Evolutionary conservation across 768 basidiomycete species (phyloP).

Genomic region (Arthromyces matolae): DNA sequence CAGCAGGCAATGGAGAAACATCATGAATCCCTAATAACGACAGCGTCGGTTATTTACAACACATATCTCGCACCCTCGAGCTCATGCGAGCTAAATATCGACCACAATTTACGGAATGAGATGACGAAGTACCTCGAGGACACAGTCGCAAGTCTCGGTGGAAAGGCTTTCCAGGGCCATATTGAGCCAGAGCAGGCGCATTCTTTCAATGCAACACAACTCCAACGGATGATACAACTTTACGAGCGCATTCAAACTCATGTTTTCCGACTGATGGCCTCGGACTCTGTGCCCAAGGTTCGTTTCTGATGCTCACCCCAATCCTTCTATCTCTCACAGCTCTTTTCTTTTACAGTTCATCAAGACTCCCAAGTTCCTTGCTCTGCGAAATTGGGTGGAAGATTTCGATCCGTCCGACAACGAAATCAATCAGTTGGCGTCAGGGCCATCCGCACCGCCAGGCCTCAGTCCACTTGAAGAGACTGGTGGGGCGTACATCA

Average conservation of each 20-base stretch:
- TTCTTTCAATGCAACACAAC: conserved; percentile 90
- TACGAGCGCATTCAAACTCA: conserved; percentile 97
- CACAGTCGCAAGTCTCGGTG: conserved; percentile 73
- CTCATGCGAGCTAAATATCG: conserved; percentile 96
- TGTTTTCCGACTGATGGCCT: conserved; percentile 96
- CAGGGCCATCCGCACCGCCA: conserved; percentile 61
- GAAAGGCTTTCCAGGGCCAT: conserved; percentile 74
- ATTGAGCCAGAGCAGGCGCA: conserved; percentile 79
- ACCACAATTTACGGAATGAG: conserved; percentile 93
- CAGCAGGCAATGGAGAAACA: conserved; percentile 95
- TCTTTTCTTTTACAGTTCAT: conserved; percentile 58
- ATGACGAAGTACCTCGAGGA: conserved; percentile 91
- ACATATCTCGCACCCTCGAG: conserved; percentile 95
- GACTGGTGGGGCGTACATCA: conserved; percentile 81
- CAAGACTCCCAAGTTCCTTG: conserved; percentile 79
- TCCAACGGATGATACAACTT: conserved; percentile 87
- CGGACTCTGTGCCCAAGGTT: conserved; percentile 98
- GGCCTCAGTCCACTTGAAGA: conserved; percentile 65
- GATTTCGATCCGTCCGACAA: conserved; percentile 67
- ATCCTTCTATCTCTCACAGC: neutral
- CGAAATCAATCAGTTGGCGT: conserved; percentile 53
- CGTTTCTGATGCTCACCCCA: conserved; percentile 20
- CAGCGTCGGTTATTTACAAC: conserved; percentile 91
- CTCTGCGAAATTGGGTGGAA: conserved; percentile 74
- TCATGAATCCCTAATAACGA: conserved; percentile 91